Base-by-base conservation (phyloP, 495 filamentous ascomycete species). In the Saxophila tyrrhenica region DNA sequence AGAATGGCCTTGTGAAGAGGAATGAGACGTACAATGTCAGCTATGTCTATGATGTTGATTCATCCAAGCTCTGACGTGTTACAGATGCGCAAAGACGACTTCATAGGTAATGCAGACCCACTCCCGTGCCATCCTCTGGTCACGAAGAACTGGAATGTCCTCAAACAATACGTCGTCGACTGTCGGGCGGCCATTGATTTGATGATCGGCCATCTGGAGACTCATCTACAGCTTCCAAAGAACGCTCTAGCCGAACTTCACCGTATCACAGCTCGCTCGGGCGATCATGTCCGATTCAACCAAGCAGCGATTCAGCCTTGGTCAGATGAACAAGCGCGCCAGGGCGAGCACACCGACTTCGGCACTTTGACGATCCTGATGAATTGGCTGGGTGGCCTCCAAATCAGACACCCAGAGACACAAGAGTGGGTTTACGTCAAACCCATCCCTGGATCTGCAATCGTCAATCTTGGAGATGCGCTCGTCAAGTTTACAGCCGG, bases 401-500 rank as follows among this genome's bases (percentile, higher is more conserved):
- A 84, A 52, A 74, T 82, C 15, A 72, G 72, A 32, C 72, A 70
- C 0, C 76, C 78, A 0, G 38, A 46, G 9, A 42, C 49, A 1
- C 50, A 54, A 7, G 46, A 58, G 16, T 85, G 82, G 82, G 60
- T 69, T 1, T 84, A 78, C 63, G 79, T 86, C 11, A 69, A 73
- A 25, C 82, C 83, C 0, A 58, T 82, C 15, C 72, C 70, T 1
- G 78, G 80, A 0, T 75, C 77, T 51, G 75, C 73, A 11, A 77
- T 86, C 38, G 68, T 85, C 47, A 85, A 86, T 52, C 71, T 86
- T 0, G 82, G 81, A 0, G 83, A 86, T 54, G 78, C 79, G 9
- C 73, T 83, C 67, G 76, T 78, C 15, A 80, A 78, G 41, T 84
- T 85, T 60, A 79, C 78, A 9, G 76, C 75, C 41, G 79, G 80